Percentiles rank a stretch among this genome's conserved stretches.
Evolutionary conservation across 805 yeast genomes (phyloP).

Genomic region (Aciculoconidium aculeatum): DNA sequence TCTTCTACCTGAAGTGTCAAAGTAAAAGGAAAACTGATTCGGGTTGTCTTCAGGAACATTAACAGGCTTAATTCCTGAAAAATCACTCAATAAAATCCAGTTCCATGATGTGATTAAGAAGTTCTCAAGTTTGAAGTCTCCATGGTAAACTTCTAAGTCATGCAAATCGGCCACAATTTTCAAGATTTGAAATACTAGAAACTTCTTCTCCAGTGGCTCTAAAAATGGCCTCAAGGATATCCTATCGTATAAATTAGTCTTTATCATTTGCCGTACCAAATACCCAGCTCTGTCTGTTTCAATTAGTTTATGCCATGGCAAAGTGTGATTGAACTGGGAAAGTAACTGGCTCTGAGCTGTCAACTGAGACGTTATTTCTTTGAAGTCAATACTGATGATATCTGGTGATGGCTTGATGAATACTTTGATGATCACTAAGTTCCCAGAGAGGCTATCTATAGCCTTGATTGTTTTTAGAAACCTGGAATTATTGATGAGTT

Average conservation of each 20-base stretch:
- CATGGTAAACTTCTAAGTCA: slow-evolving; percentile 59
- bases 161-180: slow-evolving; percentile 63
- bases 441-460: slow-evolving; percentile 58
- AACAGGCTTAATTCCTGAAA: slow-evolving; percentile 74
- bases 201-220: slow-evolving; percentile 71
- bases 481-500: slow-evolving; percentile 72
- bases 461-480: slow-evolving; percentile 85
- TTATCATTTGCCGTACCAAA: slow-evolving; percentile 73
- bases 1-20: slow-evolving; percentile 83
- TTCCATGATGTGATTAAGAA: slow-evolving; percentile 82
- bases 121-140: slow-evolving; percentile 90
- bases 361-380: slow-evolving; percentile 18
- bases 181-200: slow-evolving; percentile 78
- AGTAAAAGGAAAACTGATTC: slow-evolving; percentile 83
- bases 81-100: slow-evolving; percentile 79
- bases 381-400: too few relatives aligned
- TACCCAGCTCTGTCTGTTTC: slow-evolving; percentile 94
- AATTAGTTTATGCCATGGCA: slow-evolving; percentile 67
- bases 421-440: slow-evolving; percentile 65
- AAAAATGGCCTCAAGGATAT: slow-evolving; percentile 83
- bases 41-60: slow-evolving; percentile 90
- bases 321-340: slow-evolving; percentile 48
- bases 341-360: slow-evolving; percentile 36
- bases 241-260: slow-evolving; percentile 81
- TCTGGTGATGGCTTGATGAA: slow-evolving; percentile 64